phyloP scores from a whole-genome alignment of 441 rosid species.

The Jatropha multifida region DNA sequence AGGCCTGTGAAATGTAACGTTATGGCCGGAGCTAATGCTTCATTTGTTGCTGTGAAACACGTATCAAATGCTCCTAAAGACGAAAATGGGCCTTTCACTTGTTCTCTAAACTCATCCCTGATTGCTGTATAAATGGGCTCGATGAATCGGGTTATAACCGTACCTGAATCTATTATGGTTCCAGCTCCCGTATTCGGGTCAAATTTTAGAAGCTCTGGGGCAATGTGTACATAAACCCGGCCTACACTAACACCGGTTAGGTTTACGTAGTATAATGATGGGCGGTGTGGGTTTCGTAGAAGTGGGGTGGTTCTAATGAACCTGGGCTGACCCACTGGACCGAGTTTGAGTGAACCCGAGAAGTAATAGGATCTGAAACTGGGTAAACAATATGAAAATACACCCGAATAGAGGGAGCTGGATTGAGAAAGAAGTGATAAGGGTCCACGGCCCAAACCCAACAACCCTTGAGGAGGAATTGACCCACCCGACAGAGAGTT shows the following conservation, averaged over 20 bases:
- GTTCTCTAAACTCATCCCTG: slow-evolving; percentile 75
- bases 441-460: slow-evolving; percentile 87
- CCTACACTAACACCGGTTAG: slow-evolving; percentile 80
- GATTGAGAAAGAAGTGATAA: slow-evolving; percentile 68
- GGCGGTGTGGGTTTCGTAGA: slow-evolving; percentile 63
- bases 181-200: slow-evolving; percentile 71
- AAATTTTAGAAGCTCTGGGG: slow-evolving; percentile 41
- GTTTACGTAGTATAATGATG: slow-evolving; percentile 80
- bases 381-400: slow-evolving; percentile 84
- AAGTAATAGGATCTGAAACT: slow-evolving; percentile 77
- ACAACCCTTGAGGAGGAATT: slow-evolving; percentile 74
- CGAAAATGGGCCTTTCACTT: slow-evolving; percentile 64
- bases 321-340: slow-evolving; percentile 69
- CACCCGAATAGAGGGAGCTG: slow-evolving; percentile 57
- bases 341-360: slow-evolving; percentile 82
- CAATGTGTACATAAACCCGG: slow-evolving; percentile 43
- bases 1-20: slow-evolving; percentile 60
- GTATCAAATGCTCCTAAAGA: slow-evolving; percentile 82
- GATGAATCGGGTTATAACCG: slow-evolving; percentile 72
- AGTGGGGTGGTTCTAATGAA: slow-evolving; percentile 64
- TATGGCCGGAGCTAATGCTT: slow-evolving; percentile 47
- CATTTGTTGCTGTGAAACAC: slow-evolving; percentile 55
- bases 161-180: slow-evolving; percentile 81
- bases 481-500: slow-evolving; percentile 52
- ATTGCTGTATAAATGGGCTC: slow-evolving; percentile 56